phyloP scores from a whole-genome alignment of 2,329 filamentous ascomycete genomes.

The Aureobasidium namibiae region DNA sequence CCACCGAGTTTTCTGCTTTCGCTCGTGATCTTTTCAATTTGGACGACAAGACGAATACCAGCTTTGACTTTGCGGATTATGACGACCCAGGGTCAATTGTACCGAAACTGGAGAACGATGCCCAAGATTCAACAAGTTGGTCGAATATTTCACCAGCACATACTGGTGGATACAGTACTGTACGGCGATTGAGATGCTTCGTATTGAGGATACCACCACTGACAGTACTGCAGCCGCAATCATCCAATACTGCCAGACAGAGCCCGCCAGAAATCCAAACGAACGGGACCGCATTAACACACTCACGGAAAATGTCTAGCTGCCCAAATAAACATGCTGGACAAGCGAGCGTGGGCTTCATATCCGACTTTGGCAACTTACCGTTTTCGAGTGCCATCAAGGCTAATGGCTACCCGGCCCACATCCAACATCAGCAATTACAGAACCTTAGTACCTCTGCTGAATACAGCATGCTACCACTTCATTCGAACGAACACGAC shows the following conservation, averaged over 20 bases:
- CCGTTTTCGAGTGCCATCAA: conserved; percentile 10
- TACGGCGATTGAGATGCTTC: neutral
- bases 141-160: neutral
- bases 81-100: neutral
- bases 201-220: neutral
- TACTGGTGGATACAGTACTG: neutral
- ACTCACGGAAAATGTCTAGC: neutral
- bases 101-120: neutral
- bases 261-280: neutral
- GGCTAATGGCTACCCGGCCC: conserved; percentile 5
- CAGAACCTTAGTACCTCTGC: neutral
- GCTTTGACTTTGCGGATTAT: neutral
- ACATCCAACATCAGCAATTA: conserved; percentile 9
- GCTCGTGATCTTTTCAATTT: neutral
- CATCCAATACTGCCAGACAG: neutral
- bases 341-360: neutral
- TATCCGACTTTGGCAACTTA: conserved; percentile 1
- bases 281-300: neutral
- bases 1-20: neutral
- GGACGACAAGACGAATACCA: conserved; percentile 1
- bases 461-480: conserved; percentile 2
- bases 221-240: neutral
- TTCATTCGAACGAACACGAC: neutral
- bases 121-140: neutral
- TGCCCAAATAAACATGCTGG: neutral